A percentile compares a stretch with the other conserved stretches of the same genome.
Evolutionary conservation across 306 rosid genomes (phyloP).

Genomic region (Trifolium repens): DNA sequence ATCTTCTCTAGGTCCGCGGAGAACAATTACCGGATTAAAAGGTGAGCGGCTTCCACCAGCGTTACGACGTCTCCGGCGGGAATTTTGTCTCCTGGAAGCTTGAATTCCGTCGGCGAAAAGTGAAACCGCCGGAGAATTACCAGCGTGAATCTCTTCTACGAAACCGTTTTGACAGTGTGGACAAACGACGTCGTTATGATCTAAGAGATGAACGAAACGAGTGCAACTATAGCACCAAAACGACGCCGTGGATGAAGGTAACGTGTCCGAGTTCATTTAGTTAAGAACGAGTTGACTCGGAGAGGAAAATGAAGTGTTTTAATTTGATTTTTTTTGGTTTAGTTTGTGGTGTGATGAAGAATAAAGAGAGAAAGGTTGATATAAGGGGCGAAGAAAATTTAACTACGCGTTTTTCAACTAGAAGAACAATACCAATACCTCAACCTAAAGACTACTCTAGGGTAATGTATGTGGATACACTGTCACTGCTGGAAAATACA

Average conservation of each 20-base stretch:
- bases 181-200: constrained; percentile 55
- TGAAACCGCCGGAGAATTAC: constrained; percentile 49
- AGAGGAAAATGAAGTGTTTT: constrained; percentile 3
- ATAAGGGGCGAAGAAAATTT: not conserved
- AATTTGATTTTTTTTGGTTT: not conserved
- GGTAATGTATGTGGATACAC: not conserved
- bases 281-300: not conserved
- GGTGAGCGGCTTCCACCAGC: constrained; percentile 58
- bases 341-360: not conserved
- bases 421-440: not conserved
- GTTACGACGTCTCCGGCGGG: constrained; percentile 71
- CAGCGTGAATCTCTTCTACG: constrained; percentile 68
- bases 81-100: constrained; percentile 43
- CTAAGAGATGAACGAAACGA: constrained; percentile 57
- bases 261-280: constrained; percentile 46
- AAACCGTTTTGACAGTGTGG: constrained; percentile 82
- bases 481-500: constrained; percentile 29
- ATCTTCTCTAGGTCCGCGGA: constrained; percentile 62
- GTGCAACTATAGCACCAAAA: constrained; percentile 90
- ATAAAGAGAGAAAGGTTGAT: not conserved
- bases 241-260: constrained; percentile 60
- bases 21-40: constrained; percentile 80
- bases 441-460: not conserved
- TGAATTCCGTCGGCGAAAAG: constrained; percentile 39
- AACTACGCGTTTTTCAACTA: constrained; percentile 24